Percentiles rank a stretch among this genome's conserved stretches.
Evolutionary conservation across 331 rosid genomes (phyloP).

Genomic region (Erythrophleum ivorense): DNA sequence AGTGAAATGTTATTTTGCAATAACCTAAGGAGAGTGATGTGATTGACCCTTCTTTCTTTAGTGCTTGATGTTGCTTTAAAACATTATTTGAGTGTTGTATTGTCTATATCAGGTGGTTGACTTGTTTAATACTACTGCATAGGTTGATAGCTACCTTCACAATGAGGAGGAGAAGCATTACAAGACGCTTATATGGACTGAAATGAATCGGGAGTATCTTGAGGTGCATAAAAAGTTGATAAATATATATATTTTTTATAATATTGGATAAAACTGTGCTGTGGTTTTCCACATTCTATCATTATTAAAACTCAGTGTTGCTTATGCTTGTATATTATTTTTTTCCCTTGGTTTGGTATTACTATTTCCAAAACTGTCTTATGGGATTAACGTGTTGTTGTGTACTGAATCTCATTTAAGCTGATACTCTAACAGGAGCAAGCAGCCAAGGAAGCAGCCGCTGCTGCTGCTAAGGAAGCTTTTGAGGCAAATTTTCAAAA

Average conservation of each 20-base stretch:
- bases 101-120: not conserved
- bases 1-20: not conserved
- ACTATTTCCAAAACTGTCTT: constrained; percentile 1
- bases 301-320: constrained; percentile 18
- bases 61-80: constrained; percentile 12
- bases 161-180: constrained; percentile 70
- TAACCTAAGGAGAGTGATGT: not conserved
- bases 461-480: constrained; percentile 58
- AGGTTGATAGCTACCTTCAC: constrained; percentile 79
- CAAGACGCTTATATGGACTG: constrained; percentile 83
- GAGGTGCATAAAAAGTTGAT: constrained; percentile 55
- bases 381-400: not conserved
- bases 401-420: constrained; percentile 29
- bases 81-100: not conserved
- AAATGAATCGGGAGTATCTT: constrained; percentile 76
- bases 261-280: constrained; percentile 1
- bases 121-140: constrained; percentile 29
- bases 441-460: constrained; percentile 70
- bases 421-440: constrained; percentile 60
- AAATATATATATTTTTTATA: not conserved
- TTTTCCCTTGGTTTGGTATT: constrained; percentile 10
- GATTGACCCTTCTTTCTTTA: not conserved
- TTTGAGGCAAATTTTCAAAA: constrained; percentile 54
- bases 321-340: not conserved
- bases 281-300: not conserved